Conservation (phyloP, 78 protist genomes). For the Chrysochromulina parva region DNA sequence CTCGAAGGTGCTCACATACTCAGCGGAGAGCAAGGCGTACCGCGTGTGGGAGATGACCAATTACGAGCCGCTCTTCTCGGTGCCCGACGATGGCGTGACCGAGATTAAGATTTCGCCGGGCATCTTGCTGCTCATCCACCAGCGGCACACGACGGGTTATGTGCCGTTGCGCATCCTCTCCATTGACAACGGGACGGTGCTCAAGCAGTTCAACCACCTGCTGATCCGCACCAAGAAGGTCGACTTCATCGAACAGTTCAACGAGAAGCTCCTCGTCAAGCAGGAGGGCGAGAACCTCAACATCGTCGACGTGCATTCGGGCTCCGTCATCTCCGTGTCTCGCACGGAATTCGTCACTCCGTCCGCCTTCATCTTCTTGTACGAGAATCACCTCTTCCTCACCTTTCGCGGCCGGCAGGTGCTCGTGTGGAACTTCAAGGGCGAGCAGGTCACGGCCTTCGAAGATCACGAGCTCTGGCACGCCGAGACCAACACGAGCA, state of each 20-base stretch:
- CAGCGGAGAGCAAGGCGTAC: neutral
- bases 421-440: neutral
- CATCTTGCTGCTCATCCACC: neutral
- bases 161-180: neutral
- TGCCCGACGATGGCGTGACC: neutral
- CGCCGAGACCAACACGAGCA: neutral
- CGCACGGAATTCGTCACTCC: neutral
- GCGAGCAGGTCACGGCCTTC: neutral
- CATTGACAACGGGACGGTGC: neutral
- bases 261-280: conserved; percentile 24
- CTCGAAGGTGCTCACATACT: neutral
- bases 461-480: neutral
- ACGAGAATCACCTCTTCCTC: neutral
- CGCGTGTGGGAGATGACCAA: neutral
- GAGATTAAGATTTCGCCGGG: conserved; percentile 29
- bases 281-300: neutral
- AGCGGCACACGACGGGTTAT: neutral
- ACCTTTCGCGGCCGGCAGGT: neutral
- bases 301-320: neutral
- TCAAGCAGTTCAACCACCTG: neutral
- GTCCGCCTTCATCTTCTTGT: conserved; percentile 14
- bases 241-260: conserved; percentile 35
- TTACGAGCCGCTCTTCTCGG: neutral
- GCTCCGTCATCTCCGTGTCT: neutral
- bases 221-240: neutral